These are phyloP conservation scores for Fusarium anthophilum DNA, from an alignment of 2,329 filamentous ascomycete genomes.

Conservation along the genomic window DNA sequence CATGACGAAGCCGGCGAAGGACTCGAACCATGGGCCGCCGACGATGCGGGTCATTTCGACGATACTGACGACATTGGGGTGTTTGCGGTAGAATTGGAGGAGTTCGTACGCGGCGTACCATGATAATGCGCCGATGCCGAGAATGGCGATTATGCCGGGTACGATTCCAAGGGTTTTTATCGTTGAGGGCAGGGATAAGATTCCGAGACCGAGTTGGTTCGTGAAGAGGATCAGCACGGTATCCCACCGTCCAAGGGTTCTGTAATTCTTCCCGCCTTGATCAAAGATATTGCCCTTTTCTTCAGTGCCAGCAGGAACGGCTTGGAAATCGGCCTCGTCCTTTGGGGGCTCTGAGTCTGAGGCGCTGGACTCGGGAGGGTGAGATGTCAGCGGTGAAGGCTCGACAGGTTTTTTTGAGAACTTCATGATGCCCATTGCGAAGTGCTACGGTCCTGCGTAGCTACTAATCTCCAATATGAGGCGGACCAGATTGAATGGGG, in stretches of 20 bases:
- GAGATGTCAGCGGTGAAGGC: not conserved
- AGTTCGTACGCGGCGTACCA: constrained; percentile 60
- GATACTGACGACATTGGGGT: constrained; percentile 74
- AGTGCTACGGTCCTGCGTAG: not conserved
- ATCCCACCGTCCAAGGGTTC: constrained; percentile 40
- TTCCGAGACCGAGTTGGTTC: constrained; percentile 44
- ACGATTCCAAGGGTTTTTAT: constrained; percentile 73
- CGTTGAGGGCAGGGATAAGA: constrained; percentile 74
- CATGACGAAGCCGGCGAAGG: constrained; percentile 32
- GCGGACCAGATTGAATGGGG: not conserved
- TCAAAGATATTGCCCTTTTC: constrained; percentile 39
- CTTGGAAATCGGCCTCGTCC: constrained; percentile 24
- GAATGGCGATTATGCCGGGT: constrained; percentile 72
- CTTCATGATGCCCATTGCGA: constrained; percentile 26
- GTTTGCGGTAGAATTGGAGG: constrained; percentile 73
- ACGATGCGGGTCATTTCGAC: constrained; percentile 71
- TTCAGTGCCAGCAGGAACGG: constrained; percentile 18
- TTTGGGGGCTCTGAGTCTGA: constrained; percentile 31
- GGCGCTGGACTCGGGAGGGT: constrained; percentile 5
- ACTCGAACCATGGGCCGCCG: constrained; percentile 40
- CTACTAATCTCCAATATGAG: not conserved
- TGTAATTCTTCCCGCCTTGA: constrained; percentile 41
- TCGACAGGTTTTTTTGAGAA: constrained; percentile 20
- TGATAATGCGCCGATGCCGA: constrained; percentile 70
- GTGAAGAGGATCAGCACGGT: constrained; percentile 41